These are phyloP conservation scores for Bretschneidera sinensis DNA, from an alignment of 345 rosid species.

Conservation along the genomic window DNA sequence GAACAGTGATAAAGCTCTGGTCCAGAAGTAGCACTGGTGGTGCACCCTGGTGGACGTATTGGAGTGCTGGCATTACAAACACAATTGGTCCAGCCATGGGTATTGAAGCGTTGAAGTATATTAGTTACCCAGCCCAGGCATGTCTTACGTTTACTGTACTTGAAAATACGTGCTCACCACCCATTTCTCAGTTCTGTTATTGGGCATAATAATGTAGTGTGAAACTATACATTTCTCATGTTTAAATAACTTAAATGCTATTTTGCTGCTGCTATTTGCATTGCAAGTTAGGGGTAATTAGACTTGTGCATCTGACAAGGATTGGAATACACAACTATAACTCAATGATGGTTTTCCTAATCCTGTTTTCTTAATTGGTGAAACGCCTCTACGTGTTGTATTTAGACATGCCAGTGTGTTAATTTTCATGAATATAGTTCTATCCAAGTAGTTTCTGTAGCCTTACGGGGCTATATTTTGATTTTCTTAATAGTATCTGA, in stretches of 20 bases:
- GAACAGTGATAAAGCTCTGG: slow-evolving; percentile 89
- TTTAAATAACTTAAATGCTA: background rate
- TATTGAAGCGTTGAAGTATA: slow-evolving; percentile 86
- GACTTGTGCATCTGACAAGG: no score
- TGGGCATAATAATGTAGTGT: background rate
- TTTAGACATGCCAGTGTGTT: background rate
- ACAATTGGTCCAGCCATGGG: slow-evolving; percentile 97
- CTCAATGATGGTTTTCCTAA: no score
- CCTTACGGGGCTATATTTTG: no score
- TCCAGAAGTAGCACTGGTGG: slow-evolving; percentile 53
- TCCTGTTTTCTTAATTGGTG: background rate
- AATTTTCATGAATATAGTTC: no score
- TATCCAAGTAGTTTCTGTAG: no score
- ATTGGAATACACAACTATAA: no score
- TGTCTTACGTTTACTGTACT: slow-evolving; percentile 8
- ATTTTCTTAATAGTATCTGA: no score
- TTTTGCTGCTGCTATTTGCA: no score
- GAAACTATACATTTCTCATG: no score
- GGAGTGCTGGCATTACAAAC: slow-evolving; percentile 95
- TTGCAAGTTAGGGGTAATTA: no score
- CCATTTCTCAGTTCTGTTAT: background rate
- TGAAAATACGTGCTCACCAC: background rate
- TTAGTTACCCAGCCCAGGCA: slow-evolving; percentile 95
- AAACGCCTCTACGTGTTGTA: background rate
- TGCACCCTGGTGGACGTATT: slow-evolving; percentile 90